Evolutionary conservation across 768 basidiomycete species (phyloP), one percentile per base, ranked within the genome.

Genomic region (Trametes cinnabarina): DNA sequence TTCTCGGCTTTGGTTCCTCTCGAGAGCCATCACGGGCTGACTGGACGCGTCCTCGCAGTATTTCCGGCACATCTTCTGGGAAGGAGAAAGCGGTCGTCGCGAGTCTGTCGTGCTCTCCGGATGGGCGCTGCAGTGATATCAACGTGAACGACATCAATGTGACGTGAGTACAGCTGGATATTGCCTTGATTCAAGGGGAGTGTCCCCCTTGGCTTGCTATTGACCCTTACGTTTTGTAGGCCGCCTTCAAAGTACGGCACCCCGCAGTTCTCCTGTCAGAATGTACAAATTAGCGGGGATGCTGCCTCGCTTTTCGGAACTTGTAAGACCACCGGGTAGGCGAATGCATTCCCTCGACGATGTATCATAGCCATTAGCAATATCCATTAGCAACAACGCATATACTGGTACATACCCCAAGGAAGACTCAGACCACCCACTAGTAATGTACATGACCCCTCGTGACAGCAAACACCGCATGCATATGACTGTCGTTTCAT

Each of bases 41-140:
- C 11, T 35, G 1, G 17, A n/a, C 40, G n/a, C 40, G 34, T 15
- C 30, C n/a, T 37, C 2, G 57, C 35, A 84, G 82, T 59, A 80
- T 86, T 41, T 78, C 79, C 11, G 86, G 86, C 0, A 83, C 82
- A 4, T 79, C 80, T 1, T 82, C 82, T 0, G 77, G 80, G 12
- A 65, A 68, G 19, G 65, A 72, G 47, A 76, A 77, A 47, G 69
- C 78, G 7, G 75, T 77, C 4, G 84, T 86, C 1, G 84, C 82
- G 4, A 72, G 73, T 14, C 71, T 87, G 41, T 71, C 75, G 28
- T 88, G 85, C 67, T 85, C 84, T 7, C 82, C 81, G 0, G 82
- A 76, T 59, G 73, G 73, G 34, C 76, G 81, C 20, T 84, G 82
- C 72, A 74, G 65, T 25, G 63, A 81, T 53, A 75, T 84, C 63